Evolutionary conservation across 257 asterid species (phyloP), one percentile per base, ranked within the genome.

Genomic region (Jasminum sambac): DNA sequence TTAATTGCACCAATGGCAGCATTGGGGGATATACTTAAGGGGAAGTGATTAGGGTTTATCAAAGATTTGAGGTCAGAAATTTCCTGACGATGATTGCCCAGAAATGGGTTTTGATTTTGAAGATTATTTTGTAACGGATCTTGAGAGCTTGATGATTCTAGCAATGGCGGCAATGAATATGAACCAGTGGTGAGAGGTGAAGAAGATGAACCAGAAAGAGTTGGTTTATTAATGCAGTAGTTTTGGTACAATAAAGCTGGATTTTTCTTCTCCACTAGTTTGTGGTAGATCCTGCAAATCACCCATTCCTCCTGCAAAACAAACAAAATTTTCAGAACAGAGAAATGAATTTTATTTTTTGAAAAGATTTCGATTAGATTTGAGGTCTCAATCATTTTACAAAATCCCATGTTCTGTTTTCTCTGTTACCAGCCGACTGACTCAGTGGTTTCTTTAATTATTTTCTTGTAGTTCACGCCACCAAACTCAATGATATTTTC

Each of bases 251-350:
- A 48, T 68, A 30, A 4, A 4, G 64, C 40, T 63, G 78, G 66
- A 40, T 21, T 68, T 74, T 80, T 85, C 85, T 83, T 89, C 64
- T 86, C 96, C 9, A 67, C 81, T 8, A 79, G 62, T 77, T 87
- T 89, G 88, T 87, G 90, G 19, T 80, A 74, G 25, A 86, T 87
- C 76, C 96, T 82, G 83, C 96, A 88, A 8, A 88, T 86, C 74
- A 86, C 96, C 96, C 96, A 88, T 72, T 88, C 96, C 73, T 88
- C 92, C 96, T 88, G 89, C n/a, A 50, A 48, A 58, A 64, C 0
- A 64, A 68, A 68, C 26, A 38, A 41, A 62, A 26, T 66, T 55
- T 36, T 14, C 70, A 36, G 30, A 26, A 6, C 14, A 57, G 17
- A 62, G 44, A 52, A n/a, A 36, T 6, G 7, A 16, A 5, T 12